Base-by-base conservation (phyloP, 352 stramenopile genomes). In the Globisporangium rhizosaccharum region DNA sequence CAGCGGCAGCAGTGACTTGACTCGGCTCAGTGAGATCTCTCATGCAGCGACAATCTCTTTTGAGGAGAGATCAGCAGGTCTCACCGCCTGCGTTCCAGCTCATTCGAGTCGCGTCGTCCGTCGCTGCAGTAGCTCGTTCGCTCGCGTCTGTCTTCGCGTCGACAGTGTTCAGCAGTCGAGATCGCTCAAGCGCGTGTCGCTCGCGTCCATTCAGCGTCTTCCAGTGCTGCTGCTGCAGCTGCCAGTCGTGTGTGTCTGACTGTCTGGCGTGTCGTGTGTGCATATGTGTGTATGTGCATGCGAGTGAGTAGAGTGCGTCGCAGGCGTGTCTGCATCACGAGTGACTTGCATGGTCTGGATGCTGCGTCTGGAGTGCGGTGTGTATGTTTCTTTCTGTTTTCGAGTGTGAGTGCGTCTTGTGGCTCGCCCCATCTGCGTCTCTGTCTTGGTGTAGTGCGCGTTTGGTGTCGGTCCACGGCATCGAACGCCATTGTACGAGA, bases 371-470 rank as follows among this genome's bases (percentile, higher is more conserved):
- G 39, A 37, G 26, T 63, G 51, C 23, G 37, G 37, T 36, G 25
- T 49, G 33, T 59, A 44, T 46, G 51, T 53, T 57, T 58, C 44
- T 63, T 58, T 54, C 30, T 53, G 33, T 54, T 59, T 59, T 58
- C 51, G 36, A 58, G 58, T 63, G 58, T 52, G 51, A 54, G 58
- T 63, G 51, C 58, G 58, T 63, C 44, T 25, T 49, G 44, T 28
- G 44, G 18, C 10, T 49, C 44, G 18, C n/a, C 18, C 3, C 41
- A 47, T 47, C 41, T 20, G 41, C 14, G 41, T 7, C 41, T 47
- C 41, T 39, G 33, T 8, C 14, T 47, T 4, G 15, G 41, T 47
- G 41, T 4, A n/a, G 17, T 15, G 12, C 41, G 9, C 49, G 48
- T 62, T 45, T 36, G 25, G 7, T 14, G 45, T 51, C 15, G 14